A percentile compares a stretch with the other conserved stretches of the same genome.
Evolutionary conservation across 1,284 basidiomycete species (phyloP).

Genomic region (Farysia itapuensis): DNA sequence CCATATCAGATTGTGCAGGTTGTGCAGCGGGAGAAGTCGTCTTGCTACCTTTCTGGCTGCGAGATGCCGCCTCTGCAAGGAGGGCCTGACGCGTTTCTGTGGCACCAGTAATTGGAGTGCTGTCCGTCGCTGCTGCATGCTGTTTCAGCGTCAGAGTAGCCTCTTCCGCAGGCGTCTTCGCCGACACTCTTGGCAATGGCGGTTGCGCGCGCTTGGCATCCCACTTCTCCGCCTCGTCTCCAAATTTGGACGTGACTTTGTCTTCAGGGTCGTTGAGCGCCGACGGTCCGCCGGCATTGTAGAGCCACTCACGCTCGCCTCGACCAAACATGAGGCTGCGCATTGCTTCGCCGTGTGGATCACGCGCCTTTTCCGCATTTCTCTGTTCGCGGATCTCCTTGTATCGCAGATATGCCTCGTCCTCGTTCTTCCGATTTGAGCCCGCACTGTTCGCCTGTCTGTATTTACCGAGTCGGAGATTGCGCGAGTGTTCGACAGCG

Average conservation of each 20-base stretch:
- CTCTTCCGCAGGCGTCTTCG: conserved; percentile 22
- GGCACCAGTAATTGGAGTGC: not conserved
- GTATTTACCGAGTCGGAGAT: conserved; percentile 7
- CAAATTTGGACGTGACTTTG: not conserved
- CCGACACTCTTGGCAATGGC: not conserved
- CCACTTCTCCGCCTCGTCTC: conserved; percentile 2
- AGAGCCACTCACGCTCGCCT: conserved; percentile 29
- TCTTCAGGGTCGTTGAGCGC: not conserved
- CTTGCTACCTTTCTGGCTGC: not conserved
- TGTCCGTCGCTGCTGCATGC: not conserved
- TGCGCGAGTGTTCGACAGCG: not conserved
- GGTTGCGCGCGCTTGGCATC: not conserved
- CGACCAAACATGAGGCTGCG: conserved; percentile 28
- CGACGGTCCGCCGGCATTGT: conserved; percentile 14
- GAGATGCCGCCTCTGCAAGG: conserved; percentile 6
- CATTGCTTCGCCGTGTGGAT: conserved; percentile 21
- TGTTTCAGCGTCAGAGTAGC: conserved; percentile 2
- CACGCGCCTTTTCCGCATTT: conserved; percentile 5
- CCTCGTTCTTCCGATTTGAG: not conserved
- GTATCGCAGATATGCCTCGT: conserved; percentile 1
- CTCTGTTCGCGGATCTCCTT: conserved; percentile 5
- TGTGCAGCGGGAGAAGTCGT: not conserved
- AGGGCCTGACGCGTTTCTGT: not conserved
- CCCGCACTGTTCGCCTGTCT: not conserved
- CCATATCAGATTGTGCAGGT: too few relatives aligned